Evolutionary conservation across 2,329 filamentous ascomycete species (phyloP).

Genomic region (Aspergillus sp.): DNA sequence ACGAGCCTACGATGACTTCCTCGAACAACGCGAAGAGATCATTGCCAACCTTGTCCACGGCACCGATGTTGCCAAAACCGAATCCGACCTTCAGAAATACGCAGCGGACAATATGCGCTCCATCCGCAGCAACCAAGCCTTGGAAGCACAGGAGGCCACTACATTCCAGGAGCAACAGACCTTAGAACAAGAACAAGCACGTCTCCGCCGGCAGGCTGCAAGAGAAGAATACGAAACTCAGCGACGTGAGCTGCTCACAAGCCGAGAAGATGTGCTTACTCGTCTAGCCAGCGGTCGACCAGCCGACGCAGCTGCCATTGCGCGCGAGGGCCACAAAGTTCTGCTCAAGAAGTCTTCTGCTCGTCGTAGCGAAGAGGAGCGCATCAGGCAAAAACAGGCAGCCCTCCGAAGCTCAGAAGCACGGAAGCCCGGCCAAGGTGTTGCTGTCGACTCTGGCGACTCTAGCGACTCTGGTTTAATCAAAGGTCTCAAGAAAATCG

Average conservation of each 20-base stretch:
- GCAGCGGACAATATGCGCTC: conserved; percentile 64
- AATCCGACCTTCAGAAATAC: conserved; percentile 61
- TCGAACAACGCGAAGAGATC: conserved; percentile 85
- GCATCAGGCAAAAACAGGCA: conserved; percentile 42
- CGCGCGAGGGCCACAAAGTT: conserved; percentile 53
- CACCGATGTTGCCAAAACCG: conserved; percentile 60
- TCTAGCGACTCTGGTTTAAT: conserved; percentile 50
- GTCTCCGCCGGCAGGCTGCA: conserved; percentile 59
- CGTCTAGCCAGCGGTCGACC: conserved; percentile 59
- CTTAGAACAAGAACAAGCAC: conserved; percentile 63
- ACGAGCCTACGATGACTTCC: conserved; percentile 84
- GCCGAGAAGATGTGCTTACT: conserved; percentile 65
- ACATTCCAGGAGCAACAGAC: conserved; percentile 44
- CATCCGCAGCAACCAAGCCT: conserved; percentile 48
- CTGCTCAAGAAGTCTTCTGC: conserved; percentile 68
- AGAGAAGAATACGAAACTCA: conserved; percentile 67
- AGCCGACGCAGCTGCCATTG: conserved; percentile 54
- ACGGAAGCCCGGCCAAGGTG: conserved; percentile 19
- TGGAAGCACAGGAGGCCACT: conserved; percentile 44
- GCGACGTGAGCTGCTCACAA: conserved; percentile 57
- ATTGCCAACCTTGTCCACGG: conserved; percentile 82
- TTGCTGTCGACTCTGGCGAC: conserved; percentile 14
- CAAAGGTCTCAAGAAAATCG: conserved; percentile 69
- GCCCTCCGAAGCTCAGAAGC: conserved; percentile 31
- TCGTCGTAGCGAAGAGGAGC: conserved; percentile 50